phyloP scores from a whole-genome alignment of 2,329 filamentous ascomycete genomes.

The Kalmusia sp. region DNA sequence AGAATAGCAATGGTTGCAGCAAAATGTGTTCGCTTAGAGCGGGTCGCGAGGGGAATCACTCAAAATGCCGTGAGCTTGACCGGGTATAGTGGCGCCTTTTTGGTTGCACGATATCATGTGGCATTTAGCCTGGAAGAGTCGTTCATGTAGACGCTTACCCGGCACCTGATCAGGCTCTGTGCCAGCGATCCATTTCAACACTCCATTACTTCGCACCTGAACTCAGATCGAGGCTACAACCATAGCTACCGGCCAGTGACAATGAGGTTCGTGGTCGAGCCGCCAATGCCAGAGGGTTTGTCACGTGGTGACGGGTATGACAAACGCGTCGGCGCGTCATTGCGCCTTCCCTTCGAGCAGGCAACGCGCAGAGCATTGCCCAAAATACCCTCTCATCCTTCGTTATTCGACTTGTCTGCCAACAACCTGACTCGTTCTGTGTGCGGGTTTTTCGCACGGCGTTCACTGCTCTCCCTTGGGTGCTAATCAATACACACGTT shows the following conservation, averaged over 20 bases:
- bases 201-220: too few species aligned
- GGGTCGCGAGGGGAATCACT: neutral
- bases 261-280: too few species aligned
- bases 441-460: too few species aligned
- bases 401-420: neutral
- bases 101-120: neutral
- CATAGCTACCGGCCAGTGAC: too few species aligned
- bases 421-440: neutral
- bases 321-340: constrained; percentile 2
- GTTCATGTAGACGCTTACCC: neutral
- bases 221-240: too few species aligned
- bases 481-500: neutral
- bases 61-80: neutral
- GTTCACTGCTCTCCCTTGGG: neutral
- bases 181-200: too few species aligned
- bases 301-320: too few species aligned
- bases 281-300: too few species aligned
- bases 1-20: neutral
- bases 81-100: neutral
- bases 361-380: neutral
- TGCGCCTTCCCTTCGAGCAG: neutral
- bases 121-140: neutral
- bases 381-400: neutral
- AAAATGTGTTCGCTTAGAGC: neutral
- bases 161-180: too few species aligned